Percentiles rank a stretch among this genome's conserved stretches.
phyloP scores from a whole-genome alignment of 495 filamentous ascomycete genomes.

The Trichoderma parareesei region DNA sequence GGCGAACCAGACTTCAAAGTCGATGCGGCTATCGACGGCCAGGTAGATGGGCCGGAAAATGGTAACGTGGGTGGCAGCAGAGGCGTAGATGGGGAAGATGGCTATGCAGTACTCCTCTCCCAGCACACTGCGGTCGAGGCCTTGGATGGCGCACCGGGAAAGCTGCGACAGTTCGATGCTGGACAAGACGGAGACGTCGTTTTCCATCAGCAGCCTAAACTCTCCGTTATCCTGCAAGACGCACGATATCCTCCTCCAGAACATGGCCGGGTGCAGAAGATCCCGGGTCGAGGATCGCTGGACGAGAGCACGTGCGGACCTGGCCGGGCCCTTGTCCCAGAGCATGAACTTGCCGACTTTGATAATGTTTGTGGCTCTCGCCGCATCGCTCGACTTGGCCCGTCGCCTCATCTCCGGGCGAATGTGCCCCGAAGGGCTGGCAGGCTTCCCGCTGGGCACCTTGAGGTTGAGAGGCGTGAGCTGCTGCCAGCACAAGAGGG shows the following conservation, averaged over 20 bases:
- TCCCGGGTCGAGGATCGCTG: conserved; percentile 41
- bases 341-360: conserved; percentile 92
- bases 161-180: conserved; percentile 85
- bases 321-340: conserved; percentile 65
- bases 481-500: conserved; percentile 89
- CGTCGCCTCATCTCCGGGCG: conserved; percentile 62
- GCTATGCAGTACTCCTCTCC: conserved; percentile 92
- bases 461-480: conserved; percentile 49
- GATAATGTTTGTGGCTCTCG: conserved; percentile 81
- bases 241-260: conserved; percentile 85
- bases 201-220: conserved; percentile 81
- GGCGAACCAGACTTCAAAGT: conserved; percentile 97
- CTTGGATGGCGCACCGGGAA: conserved; percentile 80
- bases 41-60: conserved; percentile 73
- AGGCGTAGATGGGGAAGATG: conserved; percentile 74
- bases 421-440: conserved; percentile 18
- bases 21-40: conserved; percentile 72
- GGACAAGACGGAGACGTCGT: conserved; percentile 68
- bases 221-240: conserved; percentile 92
- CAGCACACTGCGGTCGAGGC: conserved; percentile 82
- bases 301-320: conserved; percentile 44
- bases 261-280: conserved; percentile 28
- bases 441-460: conserved; percentile 17
- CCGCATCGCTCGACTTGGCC: conserved; percentile 43
- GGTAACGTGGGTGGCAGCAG: conserved; percentile 53